Base-by-base conservation (phyloP, 2,329 filamentous ascomycete genomes). In the Aureobasidium sp. region DNA sequence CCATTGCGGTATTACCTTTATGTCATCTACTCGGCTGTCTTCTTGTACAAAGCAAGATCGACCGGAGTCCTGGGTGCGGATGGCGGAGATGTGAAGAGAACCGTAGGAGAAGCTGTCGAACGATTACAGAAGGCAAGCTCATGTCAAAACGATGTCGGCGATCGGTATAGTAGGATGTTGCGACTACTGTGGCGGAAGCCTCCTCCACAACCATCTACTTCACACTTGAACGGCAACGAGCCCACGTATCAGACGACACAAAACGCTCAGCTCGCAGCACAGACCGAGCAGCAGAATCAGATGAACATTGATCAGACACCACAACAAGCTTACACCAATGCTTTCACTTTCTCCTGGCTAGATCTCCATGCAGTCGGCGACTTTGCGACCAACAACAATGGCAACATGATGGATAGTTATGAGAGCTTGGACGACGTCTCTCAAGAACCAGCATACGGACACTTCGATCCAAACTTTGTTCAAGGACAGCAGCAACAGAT, bases 1-100 rank as follows among this genome's bases (percentile, higher is more conserved):
- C 85, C 85, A 1, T 73, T 86, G 9, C 77, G 83, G 33, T 87
- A 83, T 67, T 87, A 85, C 64, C 74, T 87, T 33, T 87, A 79
- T 63, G 79, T 77, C 2, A 86, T 86, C 27, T 86, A 87, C 68
- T 82, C 82, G 0, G 84, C 84, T 1, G 83, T 86, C 2, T 87
- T 87, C 64, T 70, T 87, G 5, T 87, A 86, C 75, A 87, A 87
- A 73, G 82, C 82, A 68, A 78, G 82, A 40, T 80, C 82, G 1
- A 84, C 84, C 15, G 83, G 83, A 5, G 82, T 84, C 35, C 80
- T 86, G 69, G 77, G 75, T n/a, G 75, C 76, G 17, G 76, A 79
- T 39, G 78, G 82, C 67, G 75, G 76, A n/a, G 78, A 78, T 12
- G 80, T 87, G 8, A 81, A 81, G 22, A 78, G 80, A 35, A 77